phyloP scores from a whole-genome alignment of 495 filamentous ascomycete species.

The Aspergillus mulundensis region DNA sequence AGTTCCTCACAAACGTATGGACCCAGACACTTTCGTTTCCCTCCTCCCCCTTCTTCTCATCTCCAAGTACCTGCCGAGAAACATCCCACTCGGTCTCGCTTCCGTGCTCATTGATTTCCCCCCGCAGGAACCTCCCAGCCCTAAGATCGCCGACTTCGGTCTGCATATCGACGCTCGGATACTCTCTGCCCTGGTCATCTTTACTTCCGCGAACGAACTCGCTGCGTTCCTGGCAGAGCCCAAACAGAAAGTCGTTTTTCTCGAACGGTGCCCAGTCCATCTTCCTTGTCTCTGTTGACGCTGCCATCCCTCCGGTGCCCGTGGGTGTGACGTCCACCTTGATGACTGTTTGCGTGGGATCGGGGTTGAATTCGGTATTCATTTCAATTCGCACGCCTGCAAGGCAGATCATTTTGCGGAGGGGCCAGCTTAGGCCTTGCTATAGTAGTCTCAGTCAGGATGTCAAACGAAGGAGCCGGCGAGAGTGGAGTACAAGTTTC shows the following conservation, averaged over 20 bases:
- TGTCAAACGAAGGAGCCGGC: too few relatives aligned
- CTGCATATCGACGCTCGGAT: background rate
- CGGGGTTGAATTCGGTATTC: background rate
- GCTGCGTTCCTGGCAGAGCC: background rate
- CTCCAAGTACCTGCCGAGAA: too few relatives aligned
- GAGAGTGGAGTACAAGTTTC: background rate
- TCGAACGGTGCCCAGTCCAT: background rate
- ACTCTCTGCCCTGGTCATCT: background rate
- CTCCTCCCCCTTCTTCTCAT: background rate
- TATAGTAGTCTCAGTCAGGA: background rate
- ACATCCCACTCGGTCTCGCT: background rate
- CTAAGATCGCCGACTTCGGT: background rate
- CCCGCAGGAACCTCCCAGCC: background rate
- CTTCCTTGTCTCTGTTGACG: background rate
- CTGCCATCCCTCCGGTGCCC: background rate
- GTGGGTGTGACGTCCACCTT: background rate
- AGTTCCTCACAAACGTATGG: background rate
- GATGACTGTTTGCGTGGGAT: background rate
- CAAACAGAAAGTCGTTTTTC: background rate
- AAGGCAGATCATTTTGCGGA: background rate
- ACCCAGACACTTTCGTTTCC: background rate
- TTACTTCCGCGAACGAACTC: background rate
- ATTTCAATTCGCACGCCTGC: background rate
- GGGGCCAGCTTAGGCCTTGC: slow-evolving; percentile 5
- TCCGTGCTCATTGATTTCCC: slow-evolving; percentile 4